Evolutionary conservation across 257 asterid species (phyloP), one percentile per base, ranked within the genome.

Genomic region (Ligustrum vulgare): DNA sequence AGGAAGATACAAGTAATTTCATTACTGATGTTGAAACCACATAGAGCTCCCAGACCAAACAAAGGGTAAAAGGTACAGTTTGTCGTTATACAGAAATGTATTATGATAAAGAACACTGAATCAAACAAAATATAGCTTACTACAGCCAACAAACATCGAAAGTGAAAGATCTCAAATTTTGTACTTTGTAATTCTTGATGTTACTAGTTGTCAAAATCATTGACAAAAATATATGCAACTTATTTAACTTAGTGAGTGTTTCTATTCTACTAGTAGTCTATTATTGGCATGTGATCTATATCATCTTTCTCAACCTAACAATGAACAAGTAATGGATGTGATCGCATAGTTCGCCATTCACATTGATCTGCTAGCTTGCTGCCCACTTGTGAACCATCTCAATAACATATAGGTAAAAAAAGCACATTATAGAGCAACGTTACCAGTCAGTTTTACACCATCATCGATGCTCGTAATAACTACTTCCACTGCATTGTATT

Each of bases 1-100:
- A 69, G 79, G 68, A 71, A 49, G 79, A 67, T 58, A 67, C 69
- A 72, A 73, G 25, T 33, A 83, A 31, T 23, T 71, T 62, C 78
- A 82, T 64, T 58, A 66, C 72, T 71, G 37, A 70, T 63, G 45
- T 12, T 39, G 56, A 60, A 69, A 63, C 18, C 62, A 58, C 8
- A 63, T 39, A 51, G 64, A 67, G 41, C 65, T 65, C 62, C 49
- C 58, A 74, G 68, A 45, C 62, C 28, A 78, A 34, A 66, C 60
- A 23, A 33, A 71, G 31, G 67, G 58, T 6, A 56, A 23, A 58
- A 37, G n/a, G 45, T 54, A 62, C 33, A 63, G 80, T 67, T 39
- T 5, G 18, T 20, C 56, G 13, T 16, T 36, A 67, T 34, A 74
- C 72, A 70, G 64, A 32, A 41, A 60, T 49, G 68, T 72, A 73